These are phyloP conservation scores for Trichoderma atrobrunneum DNA, from an alignment of 2,329 filamentous ascomycete species.

Conservation along the genomic window DNA sequence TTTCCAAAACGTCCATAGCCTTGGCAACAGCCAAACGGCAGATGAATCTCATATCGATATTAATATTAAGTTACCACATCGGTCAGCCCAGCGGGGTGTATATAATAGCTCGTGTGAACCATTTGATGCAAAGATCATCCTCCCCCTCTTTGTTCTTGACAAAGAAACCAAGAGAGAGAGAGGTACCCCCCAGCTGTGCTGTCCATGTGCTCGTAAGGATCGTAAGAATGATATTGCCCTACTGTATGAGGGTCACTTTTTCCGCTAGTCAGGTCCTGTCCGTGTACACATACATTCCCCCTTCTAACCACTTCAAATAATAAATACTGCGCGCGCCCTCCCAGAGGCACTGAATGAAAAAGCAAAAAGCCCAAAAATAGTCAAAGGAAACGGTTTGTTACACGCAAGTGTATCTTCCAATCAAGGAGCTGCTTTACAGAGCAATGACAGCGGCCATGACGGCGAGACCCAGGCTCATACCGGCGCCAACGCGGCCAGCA, in stretches of 20 bases:
- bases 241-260: conserved; percentile 16
- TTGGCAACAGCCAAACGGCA: conserved; percentile 13
- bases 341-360: conserved; percentile 7
- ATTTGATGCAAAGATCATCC: conserved; percentile 19
- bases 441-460: conserved; percentile 45
- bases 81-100: conserved; percentile 3
- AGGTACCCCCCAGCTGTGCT: conserved; percentile 27
- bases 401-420: neutral
- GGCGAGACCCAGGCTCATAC: conserved; percentile 46
- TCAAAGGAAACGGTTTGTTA: neutral
- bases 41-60: conserved; percentile 14
- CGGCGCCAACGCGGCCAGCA: conserved; percentile 40
- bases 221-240: conserved; percentile 50
- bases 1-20: conserved; percentile 8
- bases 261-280: conserved; percentile 20
- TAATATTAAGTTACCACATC: conserved; percentile 17
- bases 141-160: neutral
- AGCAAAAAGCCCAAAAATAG: neutral
- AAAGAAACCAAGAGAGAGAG: neutral
- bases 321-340: neutral
- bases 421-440: conserved; percentile 39
- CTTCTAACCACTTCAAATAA: conserved; percentile 3
- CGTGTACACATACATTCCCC: conserved; percentile 21
- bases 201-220: conserved; percentile 48
- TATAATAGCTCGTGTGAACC: neutral